These are phyloP conservation scores for Suillus paluster DNA, from an alignment of 768 basidiomycete genomes.

Conservation along the genomic window DNA sequence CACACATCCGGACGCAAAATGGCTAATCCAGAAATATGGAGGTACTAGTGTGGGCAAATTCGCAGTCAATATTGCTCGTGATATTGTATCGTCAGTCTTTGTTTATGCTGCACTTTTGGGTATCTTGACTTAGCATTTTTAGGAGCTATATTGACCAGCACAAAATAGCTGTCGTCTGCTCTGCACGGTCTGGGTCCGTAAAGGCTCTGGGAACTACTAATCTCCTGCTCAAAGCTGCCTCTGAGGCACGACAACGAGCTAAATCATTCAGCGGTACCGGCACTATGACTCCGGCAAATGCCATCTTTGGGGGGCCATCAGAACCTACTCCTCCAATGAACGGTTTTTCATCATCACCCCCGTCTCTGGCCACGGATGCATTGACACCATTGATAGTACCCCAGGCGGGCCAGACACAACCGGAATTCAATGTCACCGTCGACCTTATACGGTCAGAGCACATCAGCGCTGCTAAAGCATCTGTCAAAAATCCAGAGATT, in stretches of 20 bases:
- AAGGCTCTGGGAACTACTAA: conserved; percentile 97
- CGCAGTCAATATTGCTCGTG: conserved; percentile 77
- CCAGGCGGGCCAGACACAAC: conserved; percentile 30
- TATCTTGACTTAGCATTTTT: conserved; percentile 7
- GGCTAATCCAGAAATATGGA: conserved; percentile 96
- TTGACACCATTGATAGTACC: conserved; percentile 38
- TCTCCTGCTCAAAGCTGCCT: conserved; percentile 84
- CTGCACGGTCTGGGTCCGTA: conserved; percentile 93
- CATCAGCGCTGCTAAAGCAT: conserved; percentile 69
- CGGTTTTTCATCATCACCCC: conserved; percentile 41
- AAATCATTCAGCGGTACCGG: conserved; percentile 46
- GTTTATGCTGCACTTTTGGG: background rate
- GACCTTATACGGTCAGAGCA: conserved; percentile 89
- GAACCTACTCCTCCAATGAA: conserved; percentile 37
- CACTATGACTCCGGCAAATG: conserved; percentile 53
- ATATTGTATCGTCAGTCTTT: conserved; percentile 84
- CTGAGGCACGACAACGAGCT: conserved; percentile 69
- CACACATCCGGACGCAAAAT: conserved; percentile 69
- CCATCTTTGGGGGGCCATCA: conserved; percentile 45
- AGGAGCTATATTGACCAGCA: conserved; percentile 77
- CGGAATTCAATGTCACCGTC: conserved; percentile 79
- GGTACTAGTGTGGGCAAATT: conserved; percentile 94
- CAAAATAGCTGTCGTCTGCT: conserved; percentile 93
- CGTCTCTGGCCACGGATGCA: conserved; percentile 33
- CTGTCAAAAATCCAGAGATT: conserved; percentile 62